Evolutionary conservation across 2,329 filamentous ascomycete genomes (phyloP).

Genomic region (Aspergillus ruber): DNA sequence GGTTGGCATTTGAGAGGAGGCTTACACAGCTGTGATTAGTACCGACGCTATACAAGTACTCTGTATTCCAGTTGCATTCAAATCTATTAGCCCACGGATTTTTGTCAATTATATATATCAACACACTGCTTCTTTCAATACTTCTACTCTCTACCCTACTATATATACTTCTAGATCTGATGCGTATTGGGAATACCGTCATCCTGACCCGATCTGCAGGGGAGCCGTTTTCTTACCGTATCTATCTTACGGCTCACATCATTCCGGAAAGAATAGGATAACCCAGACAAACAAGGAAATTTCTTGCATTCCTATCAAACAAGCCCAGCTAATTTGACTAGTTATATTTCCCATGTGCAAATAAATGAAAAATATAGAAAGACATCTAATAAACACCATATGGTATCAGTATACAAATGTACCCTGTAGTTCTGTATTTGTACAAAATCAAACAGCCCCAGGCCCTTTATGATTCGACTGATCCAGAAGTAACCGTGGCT

Average conservation of each 20-base stretch:
- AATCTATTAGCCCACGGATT: too few species aligned
- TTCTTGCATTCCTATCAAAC: background rate
- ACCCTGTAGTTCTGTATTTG: too few species aligned
- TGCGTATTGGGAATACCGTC: background rate
- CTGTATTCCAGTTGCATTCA: too few species aligned
- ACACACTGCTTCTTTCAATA: too few species aligned
- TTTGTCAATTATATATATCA: too few species aligned
- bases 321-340: background rate
- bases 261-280: background rate
- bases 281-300: background rate
- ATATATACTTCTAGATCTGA: background rate
- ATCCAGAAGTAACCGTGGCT: constrained; percentile 81
- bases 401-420: too few species aligned
- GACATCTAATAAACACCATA: background rate
- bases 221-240: background rate
- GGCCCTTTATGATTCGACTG: constrained; percentile 45
- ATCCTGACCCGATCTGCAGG: background rate
- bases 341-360: background rate
- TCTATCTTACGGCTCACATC: background rate
- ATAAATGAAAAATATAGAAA: background rate
- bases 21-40: too few species aligned
- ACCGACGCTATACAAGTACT: too few species aligned
- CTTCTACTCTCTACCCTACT: background rate
- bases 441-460: constrained; percentile 26
- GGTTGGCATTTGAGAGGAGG: too few species aligned